Evolutionary conservation across 257 asterid genomes (phyloP), one percentile per base, ranked within the genome.

Genomic region (Rauvolfia tetraphylla): DNA sequence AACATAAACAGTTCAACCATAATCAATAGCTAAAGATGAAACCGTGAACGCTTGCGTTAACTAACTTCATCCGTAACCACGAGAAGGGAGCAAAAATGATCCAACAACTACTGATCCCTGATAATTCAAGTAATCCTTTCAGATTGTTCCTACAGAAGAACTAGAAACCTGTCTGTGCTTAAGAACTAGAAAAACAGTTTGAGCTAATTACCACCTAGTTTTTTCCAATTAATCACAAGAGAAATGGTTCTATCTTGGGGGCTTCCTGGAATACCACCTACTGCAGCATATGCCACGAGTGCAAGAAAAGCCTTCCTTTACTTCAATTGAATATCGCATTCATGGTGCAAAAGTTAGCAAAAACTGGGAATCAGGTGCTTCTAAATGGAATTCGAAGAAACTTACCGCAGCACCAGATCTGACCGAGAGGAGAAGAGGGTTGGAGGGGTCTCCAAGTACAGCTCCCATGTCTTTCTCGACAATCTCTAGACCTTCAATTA

Each of bases 381-480:
- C n/a, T 12, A 25, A 41, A 63, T 42, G 51, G 48, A 54, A 75
- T 20, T 22, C 0, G 49, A 42, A 72, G 57, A 76, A 53, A 81
- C 90, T 76, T 82, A 94, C 98, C 20, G 94, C 98, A 14, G 98
- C 98, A 27, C 98, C 97, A 0, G 98, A 95, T 71, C 99, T 76
- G 66, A 95, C 98, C 1, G 99, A 95, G 10, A 95, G 90, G 39
- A 95, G 97, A 73, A 95, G 98, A 3, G 99, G 96, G 83, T 77
- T 87, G 13, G 93, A 81, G 51, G 99, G 96, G 70, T 91, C 88
- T 7, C 98, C 99, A 13, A 95, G 96, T 39, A 79, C 80, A 80
- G 98, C 97, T 66, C 96, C 96, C 90, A 95, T 95, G 73, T 95
- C 93, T 48, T 81, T 76, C 88, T 95, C 96, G 59, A 95, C 94